Conservation (phyloP, 202 grass and related monocot species). For the Schoenoplectus tabernaemontani region DNA sequence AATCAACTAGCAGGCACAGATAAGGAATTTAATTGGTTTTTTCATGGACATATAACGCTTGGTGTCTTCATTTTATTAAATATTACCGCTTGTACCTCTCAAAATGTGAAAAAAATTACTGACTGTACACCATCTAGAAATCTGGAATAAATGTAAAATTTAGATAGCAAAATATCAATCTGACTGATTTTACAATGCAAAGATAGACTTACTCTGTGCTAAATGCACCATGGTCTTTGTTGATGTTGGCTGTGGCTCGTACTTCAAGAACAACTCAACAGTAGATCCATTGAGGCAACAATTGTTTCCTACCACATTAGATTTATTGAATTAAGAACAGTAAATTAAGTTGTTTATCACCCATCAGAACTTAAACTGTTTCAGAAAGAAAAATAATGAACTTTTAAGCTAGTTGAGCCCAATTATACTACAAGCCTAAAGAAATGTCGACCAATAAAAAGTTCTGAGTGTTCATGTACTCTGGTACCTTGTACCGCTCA, state of each 20-base stretch:
- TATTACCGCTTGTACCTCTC: not conserved
- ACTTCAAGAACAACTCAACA: conserved; percentile 56
- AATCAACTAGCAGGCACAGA: not conserved
- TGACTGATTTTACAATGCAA: not conserved
- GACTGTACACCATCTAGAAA: not conserved
- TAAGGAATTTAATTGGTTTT: not conserved
- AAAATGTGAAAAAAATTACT: not conserved
- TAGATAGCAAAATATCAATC: not conserved
- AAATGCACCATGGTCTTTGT: conserved; percentile 80
- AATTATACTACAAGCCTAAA: not conserved
- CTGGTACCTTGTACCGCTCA: not conserved
- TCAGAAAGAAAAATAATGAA: not conserved
- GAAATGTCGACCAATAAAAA: not conserved
- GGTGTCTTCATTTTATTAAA: not conserved
- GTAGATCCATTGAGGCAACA: conserved; percentile 72
- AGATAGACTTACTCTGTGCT: conserved; percentile 50
- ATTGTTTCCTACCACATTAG: conserved; percentile 38
- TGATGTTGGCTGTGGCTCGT: conserved; percentile 76
- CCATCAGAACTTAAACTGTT: not conserved
- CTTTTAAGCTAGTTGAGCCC: not conserved
- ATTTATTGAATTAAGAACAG: not conserved
- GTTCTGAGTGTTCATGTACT: not conserved
- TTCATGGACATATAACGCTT: not conserved
- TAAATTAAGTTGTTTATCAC: not conserved
- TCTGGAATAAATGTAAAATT: not conserved